phyloP scores from a whole-genome alignment of 305 asterid genomes.

The Plantago coronopus region DNA sequence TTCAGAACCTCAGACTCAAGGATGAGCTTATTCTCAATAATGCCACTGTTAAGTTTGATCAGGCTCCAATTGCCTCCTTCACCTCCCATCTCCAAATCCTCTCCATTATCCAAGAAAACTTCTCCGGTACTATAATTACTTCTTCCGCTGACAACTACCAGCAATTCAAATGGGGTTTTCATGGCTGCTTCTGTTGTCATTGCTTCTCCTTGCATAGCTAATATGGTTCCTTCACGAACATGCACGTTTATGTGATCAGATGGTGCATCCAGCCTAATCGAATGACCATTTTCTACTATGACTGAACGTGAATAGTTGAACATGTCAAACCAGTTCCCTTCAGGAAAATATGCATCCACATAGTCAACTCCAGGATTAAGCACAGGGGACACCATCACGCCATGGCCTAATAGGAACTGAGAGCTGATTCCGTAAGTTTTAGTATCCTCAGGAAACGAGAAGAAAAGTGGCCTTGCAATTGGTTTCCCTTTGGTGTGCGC shows the following conservation, averaged over 20 bases:
- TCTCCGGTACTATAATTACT: slow-evolving; percentile 45
- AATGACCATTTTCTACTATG: slow-evolving; percentile 34
- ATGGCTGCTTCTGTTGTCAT: slow-evolving; percentile 66
- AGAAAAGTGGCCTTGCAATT: slow-evolving; percentile 74
- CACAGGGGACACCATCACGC: slow-evolving; percentile 75
- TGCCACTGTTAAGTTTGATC: slow-evolving; percentile 30
- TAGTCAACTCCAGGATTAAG: slow-evolving; percentile 44
- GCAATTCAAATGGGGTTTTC: slow-evolving; percentile 48
- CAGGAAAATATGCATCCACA: slow-evolving; percentile 66
- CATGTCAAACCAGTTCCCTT: slow-evolving; percentile 79
- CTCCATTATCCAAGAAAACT: slow-evolving; percentile 59
- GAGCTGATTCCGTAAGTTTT: slow-evolving; percentile 53
- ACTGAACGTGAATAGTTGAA: slow-evolving; percentile 46
- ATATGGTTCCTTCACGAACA: slow-evolving; percentile 49
- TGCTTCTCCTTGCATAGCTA: slow-evolving; percentile 70
- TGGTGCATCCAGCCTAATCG: slow-evolving; percentile 59
- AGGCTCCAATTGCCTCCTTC: slow-evolving; percentile 46
- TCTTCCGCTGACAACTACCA: slow-evolving; percentile 38
- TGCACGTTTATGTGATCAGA: slow-evolving; percentile 62
- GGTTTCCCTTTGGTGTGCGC: slow-evolving; percentile 67
- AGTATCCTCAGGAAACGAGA: slow-evolving; percentile 66
- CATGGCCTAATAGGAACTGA: slow-evolving; percentile 72
- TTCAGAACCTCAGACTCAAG: slow-evolving; percentile 44
- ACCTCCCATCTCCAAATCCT: slow-evolving; percentile 42
- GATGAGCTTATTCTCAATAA: slow-evolving; percentile 28